Conservation (phyloP, 805 yeast species). For the Metschnikowia orientalis region DNA sequence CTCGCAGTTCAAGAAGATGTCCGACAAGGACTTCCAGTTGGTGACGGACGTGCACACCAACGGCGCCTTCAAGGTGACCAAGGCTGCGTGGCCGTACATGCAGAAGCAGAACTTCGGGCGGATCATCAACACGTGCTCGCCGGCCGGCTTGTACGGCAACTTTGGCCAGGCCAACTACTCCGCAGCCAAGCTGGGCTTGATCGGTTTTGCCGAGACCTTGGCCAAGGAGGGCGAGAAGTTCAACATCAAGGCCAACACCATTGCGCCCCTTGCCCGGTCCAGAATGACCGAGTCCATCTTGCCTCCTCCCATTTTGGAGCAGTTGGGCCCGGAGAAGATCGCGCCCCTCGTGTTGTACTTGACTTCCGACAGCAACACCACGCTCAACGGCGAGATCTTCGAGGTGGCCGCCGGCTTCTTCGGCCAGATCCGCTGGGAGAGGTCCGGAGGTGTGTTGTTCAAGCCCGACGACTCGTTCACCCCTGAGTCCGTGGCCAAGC, state of each 20-base stretch:
- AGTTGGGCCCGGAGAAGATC: conserved; percentile 79
- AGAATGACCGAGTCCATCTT: conserved; percentile 91
- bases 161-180: conserved; percentile 96
- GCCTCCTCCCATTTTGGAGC: conserved; percentile 79
- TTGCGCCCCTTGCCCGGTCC: conserved; percentile 93
- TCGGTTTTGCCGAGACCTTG: conserved; percentile 89
- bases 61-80: conserved; percentile 81
- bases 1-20: conserved; percentile 80
- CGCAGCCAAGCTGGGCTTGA: conserved; percentile 84
- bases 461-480: conserved; percentile 74
- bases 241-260: conserved; percentile 79
- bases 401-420: conserved; percentile 94
- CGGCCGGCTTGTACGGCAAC: conserved; percentile 95
- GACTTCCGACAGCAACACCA: conserved; percentile 52
- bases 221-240: conserved; percentile 89
- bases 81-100: conserved; percentile 91
- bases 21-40: conserved; percentile 68
- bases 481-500: conserved; percentile 74
- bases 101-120: conserved; percentile 84
- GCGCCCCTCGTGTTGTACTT: conserved; percentile 88
- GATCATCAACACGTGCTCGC: conserved; percentile 89
- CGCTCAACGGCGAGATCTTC: conserved; percentile 69
- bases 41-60: conserved; percentile 85
- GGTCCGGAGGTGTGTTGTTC: conserved; percentile 81
- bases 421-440: conserved; percentile 92